Evolutionary conservation across 441 rosid species (phyloP), one percentile per base, ranked within the genome.

Genomic region (Euphorbia celastroides): DNA sequence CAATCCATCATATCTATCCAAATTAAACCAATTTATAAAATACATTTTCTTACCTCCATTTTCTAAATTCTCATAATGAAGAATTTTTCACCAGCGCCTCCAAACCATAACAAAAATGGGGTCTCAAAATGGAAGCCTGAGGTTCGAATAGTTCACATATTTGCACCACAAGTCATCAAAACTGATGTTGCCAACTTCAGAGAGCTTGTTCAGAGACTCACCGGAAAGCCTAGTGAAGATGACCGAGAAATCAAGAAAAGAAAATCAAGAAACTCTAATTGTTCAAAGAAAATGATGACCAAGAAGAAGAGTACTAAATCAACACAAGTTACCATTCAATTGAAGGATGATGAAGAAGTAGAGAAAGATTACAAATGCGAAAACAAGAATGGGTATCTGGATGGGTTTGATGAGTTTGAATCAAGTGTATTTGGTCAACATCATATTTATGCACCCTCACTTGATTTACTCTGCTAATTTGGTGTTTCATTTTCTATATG

Each of bases 161-260:
- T 83, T 68, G 90, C 93, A 32, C 97, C 97, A 3, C 90, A 86
- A 80, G 85, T 90, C 80, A 90, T 90, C 80, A 83, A 88, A 79
- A 90, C 97, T 13, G 91, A 88, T 74, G 89, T 74, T 12, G 86
- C 84, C 14, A 85, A 90, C 80, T 90, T 90, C 69, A 80, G 97
- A 59, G 96, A 83, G 65, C 82, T 90, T 28, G 96, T 90, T 8
- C 97, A 90, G 48, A 82, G 88, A 66, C 95, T 90, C 68, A 88
- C 96, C 0, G 97, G 97, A 16, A 88, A 88, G 26, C 72, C 81
- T 23, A 36, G 51, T 16, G 42, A 12, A 23, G 58, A 22, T 38
- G 19, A 46, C 17, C n/a, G 17, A 1, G 3, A 2, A 3, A 11
- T 46, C 20, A 2, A 3, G n/a, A 46, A 46, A 1, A 46, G 17